Conservation (phyloP, 495 filamentous ascomycete species). For the Thermothielavioides terrestris region DNA sequence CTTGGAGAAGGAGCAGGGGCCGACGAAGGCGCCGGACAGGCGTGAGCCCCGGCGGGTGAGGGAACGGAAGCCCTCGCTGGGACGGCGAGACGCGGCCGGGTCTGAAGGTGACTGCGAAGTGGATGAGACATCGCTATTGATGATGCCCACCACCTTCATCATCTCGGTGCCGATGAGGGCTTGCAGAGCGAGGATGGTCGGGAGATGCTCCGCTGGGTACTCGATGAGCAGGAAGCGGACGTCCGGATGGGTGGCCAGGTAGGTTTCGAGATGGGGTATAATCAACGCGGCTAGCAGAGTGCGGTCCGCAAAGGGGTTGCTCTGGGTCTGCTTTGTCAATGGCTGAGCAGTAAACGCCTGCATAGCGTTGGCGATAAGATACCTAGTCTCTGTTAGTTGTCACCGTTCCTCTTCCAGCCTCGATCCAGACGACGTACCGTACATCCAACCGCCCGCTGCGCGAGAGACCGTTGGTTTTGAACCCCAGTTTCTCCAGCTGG, state of each 20-base stretch:
- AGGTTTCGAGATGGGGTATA: slow-evolving; percentile 39
- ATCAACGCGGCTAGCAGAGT: slow-evolving; percentile 36
- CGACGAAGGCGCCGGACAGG: neutral
- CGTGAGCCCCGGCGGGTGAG: slow-evolving; percentile 4
- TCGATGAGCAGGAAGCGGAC: slow-evolving; percentile 40
- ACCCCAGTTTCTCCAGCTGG: slow-evolving; percentile 37
- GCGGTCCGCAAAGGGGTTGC: slow-evolving; percentile 39
- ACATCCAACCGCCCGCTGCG: slow-evolving; percentile 36
- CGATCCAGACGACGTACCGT: slow-evolving; percentile 25
- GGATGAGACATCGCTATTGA: slow-evolving; percentile 24
- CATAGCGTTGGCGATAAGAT: slow-evolving; percentile 42
- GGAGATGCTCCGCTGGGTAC: slow-evolving; percentile 38
- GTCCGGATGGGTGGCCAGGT: slow-evolving; percentile 29
- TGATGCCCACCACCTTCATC: slow-evolving; percentile 36
- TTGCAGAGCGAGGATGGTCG: slow-evolving; percentile 36
- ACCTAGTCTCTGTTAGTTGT: slow-evolving; percentile 20
- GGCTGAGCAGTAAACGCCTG: slow-evolving; percentile 39
- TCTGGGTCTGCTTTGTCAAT: slow-evolving; percentile 33
- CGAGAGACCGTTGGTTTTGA: slow-evolving; percentile 24
- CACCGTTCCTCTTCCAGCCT: neutral
- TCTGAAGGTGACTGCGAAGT: neutral
- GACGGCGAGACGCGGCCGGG: slow-evolving; percentile 1
- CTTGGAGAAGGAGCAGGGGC: slow-evolving; percentile 26
- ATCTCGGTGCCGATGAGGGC: slow-evolving; percentile 34
- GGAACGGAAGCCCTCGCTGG: slow-evolving; percentile 7